These are phyloP conservation scores for Pseudocercospora eumusae DNA, from an alignment of 2,329 filamentous ascomycete genomes.

Conservation along the genomic window DNA sequence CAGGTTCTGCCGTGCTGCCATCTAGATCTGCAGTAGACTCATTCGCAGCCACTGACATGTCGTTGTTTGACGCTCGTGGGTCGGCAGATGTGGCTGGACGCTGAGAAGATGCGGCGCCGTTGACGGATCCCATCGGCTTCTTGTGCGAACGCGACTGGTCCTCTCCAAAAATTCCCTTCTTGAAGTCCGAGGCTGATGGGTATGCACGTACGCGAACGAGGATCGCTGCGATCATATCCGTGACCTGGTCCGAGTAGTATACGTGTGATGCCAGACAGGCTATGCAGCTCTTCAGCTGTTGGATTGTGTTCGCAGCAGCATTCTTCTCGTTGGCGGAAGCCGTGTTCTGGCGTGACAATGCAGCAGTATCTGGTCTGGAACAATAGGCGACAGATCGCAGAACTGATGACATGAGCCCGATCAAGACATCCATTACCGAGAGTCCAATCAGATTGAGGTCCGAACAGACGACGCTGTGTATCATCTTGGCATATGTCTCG, in stretches of 20 bases:
- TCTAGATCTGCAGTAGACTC: slow-evolving; percentile 9
- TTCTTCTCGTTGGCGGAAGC: slow-evolving; percentile 13
- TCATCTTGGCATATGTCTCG: slow-evolving; percentile 72
- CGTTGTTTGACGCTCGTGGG: slow-evolving; percentile 15
- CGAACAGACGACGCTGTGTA: slow-evolving; percentile 80
- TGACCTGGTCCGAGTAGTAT: slow-evolving; percentile 94
- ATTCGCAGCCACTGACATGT: slow-evolving; percentile 10
- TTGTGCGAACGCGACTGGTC: slow-evolving; percentile 19
- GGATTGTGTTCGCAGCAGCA: slow-evolving; percentile 21
- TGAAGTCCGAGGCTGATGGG: slow-evolving; percentile 30
- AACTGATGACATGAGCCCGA: slow-evolving; percentile 77
- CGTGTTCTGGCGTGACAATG: slow-evolving; percentile 7
- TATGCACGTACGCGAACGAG: slow-evolving; percentile 73
- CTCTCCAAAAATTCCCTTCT: slow-evolving; percentile 30
- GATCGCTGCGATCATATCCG: slow-evolving; percentile 87
- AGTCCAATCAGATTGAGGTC: slow-evolving; percentile 92
- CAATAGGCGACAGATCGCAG: slow-evolving; percentile 45
- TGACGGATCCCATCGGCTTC: slow-evolving; percentile 15
- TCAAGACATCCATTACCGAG: slow-evolving; percentile 91
- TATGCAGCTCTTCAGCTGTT: slow-evolving; percentile 73
- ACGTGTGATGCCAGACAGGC: slow-evolving; percentile 91
- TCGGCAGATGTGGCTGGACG: slow-evolving; percentile 26
- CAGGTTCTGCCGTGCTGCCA: not conserved
- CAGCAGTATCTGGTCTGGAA: slow-evolving; percentile 10
- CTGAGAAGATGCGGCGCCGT: slow-evolving; percentile 13